Percentiles rank a stretch among this genome's conserved stretches.
Evolutionary conservation across 202 grass and related monocot species (phyloP).

Genomic region (Schoenoplectus tabernaemontani): DNA sequence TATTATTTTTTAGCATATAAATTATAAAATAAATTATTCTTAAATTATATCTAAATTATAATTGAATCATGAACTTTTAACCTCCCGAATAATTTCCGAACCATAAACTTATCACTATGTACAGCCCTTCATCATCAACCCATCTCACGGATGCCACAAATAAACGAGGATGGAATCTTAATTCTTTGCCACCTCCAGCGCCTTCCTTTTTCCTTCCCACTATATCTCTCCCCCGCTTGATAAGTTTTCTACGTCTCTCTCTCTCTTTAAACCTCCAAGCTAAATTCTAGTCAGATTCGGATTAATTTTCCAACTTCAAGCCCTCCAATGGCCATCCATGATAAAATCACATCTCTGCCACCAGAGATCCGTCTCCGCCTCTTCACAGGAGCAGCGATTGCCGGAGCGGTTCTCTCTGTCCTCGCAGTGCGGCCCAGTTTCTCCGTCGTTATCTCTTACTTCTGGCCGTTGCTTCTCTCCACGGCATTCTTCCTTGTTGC

Average conservation of each 20-base stretch:
- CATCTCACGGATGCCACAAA: background rate
- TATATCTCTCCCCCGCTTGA: background rate
- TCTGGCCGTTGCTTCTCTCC: slow-evolving; percentile 83
- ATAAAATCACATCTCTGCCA: slow-evolving; percentile 42
- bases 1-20: no score
- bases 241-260: background rate
- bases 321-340: slow-evolving; percentile 44
- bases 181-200: slow-evolving; percentile 19
- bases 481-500: slow-evolving; percentile 67
- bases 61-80: no score
- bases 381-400: slow-evolving; percentile 35
- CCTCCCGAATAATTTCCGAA: no score
- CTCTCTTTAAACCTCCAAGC: slow-evolving; percentile 21
- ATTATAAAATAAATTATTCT: no score
- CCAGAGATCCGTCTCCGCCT: slow-evolving; percentile 41
- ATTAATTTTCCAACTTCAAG: background rate
- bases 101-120: no score
- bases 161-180: background rate
- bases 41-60: no score
- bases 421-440: slow-evolving; percentile 46
- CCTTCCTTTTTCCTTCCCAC: slow-evolving; percentile 11
- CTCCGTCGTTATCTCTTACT: slow-evolving; percentile 53
- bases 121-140: background rate
- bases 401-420: slow-evolving; percentile 38
- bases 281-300: slow-evolving; percentile 13